Evolutionary conservation across 305 asterid genomes (phyloP), one percentile per base, ranked within the genome.

Genomic region (Solanum aculeatissimum): DNA sequence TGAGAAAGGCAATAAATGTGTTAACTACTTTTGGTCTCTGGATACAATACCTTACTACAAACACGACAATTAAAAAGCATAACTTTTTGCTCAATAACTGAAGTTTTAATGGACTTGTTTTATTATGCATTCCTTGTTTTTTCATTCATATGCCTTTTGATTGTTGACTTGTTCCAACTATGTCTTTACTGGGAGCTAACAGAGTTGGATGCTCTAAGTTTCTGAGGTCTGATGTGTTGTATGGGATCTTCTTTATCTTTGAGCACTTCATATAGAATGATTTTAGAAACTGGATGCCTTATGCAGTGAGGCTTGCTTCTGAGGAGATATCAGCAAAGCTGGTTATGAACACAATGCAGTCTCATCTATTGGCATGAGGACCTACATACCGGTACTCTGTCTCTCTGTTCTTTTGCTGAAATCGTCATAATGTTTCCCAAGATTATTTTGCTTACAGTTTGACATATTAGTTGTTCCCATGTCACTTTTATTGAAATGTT

Each of bases 301-400:
- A 42, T 92, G 90, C 94, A 94, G 99, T 96, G 95, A 91, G 97
- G 89, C 95, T 96, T 85, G 98, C 97, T 89, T 97, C 97, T 29
- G 98, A 94, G 87, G 97, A 93, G 88, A 75, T 83, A 86, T 94
- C 98, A 40, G 89, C 35, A 51, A 88, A 87, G 83, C 87, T 57
- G 97, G 98, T 74, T 94, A 89, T 86, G 93, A 83, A 83, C 97
- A 90, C 94, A 93, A 94, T 87, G 97, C 90, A 72, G 97, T 95
- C 75, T 92, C 98, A 87, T 96, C 98, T 86, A 86, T 96, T 81
- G 98, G 97, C 91, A 93, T 94, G 98, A 91, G 90, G 89, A 93
- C 99, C 35, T 94, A 95, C 83, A 95, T 94, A 83, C 97, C 97
- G 90, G 98, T 96, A 93, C 86, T 62, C 53, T 21, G 10, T 71